Conservation (phyloP, 768 basidiomycete genomes). For the Solioccasus polychromus region DNA sequence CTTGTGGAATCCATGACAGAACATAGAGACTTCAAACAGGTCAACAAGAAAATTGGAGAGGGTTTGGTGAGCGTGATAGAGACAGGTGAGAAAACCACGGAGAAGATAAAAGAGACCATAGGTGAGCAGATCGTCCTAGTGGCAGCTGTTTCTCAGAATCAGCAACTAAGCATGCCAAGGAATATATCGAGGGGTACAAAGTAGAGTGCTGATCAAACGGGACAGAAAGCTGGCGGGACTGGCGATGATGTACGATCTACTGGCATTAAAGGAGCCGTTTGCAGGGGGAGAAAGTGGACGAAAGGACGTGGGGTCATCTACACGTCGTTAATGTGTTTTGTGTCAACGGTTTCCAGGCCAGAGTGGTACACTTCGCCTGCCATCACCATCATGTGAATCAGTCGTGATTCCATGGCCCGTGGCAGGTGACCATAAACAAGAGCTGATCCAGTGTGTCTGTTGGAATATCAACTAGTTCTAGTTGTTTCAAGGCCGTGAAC, state of each 20-base stretch:
- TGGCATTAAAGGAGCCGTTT: not conserved
- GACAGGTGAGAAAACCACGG: slow-evolving; percentile 38
- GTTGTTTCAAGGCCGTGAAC: not conserved
- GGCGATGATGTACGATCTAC: not conserved
- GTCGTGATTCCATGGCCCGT: not conserved
- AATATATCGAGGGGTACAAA: slow-evolving; percentile 2
- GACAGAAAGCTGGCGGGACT: slow-evolving; percentile 13
- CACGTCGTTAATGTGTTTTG: not conserved
- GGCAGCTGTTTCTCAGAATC: not conserved
- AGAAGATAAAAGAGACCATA: slow-evolving; percentile 36
- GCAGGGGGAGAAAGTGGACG: slow-evolving; percentile 9
- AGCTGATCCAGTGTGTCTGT: not conserved
- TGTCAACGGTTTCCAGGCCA: too few species aligned
- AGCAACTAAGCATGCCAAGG: slow-evolving; percentile 3
- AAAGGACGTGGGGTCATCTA: slow-evolving; percentile 4
- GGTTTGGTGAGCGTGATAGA: slow-evolving; percentile 42
- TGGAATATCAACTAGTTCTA: not conserved
- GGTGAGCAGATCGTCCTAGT: slow-evolving; percentile 21
- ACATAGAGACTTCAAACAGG: slow-evolving; percentile 19
- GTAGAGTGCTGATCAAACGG: slow-evolving; percentile 1
- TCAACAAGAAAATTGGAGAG: slow-evolving; percentile 40
- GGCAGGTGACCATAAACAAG: not conserved
- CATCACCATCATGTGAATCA: not conserved
- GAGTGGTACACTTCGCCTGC: too few species aligned
- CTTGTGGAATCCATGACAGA: not conserved